Base-by-base conservation (phyloP, 73 alveolate genomes). In the Paraurostyla sp. region DNA sequence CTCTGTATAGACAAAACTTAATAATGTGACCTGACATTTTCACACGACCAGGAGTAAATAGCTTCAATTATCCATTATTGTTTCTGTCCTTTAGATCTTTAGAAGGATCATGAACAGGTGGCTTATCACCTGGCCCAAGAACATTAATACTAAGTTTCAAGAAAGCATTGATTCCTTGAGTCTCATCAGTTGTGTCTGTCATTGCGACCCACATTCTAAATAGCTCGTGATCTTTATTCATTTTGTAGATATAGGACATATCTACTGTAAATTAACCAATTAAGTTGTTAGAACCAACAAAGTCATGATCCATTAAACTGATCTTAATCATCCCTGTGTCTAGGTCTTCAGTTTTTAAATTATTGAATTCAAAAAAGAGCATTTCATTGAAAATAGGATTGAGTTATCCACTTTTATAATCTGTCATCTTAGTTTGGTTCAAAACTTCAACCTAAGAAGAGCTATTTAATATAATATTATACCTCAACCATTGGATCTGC, bases 111-210 rank as follows among this genome's bases (percentile, higher is more conserved):
- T 92, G 98, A 0, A 94, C 91, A 36, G 95, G 92, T 49, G 98
- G 98, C 62, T 93, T 85, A 82, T 94, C 98, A 27, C 95, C 94
- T 18, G 98, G 98, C 29, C 98, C 98, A 45, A 94, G 69, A 18
- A 94, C 95, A 56, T 69, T 83, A 29, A 94, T 88, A 27, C 93
- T 80, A 18, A 88, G 71, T 35, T 78, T 62, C 0, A 94, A 38
- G 68, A 87, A 94, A 40, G 95, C 98, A 60, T 78, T 94, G 6
- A 75, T 68, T 0, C 93, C 94, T 60, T 91, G 94, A 20, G 92
- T 76, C 42, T 83, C 95, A 88, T 94, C 98, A 32, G 93, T 71
- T 11, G 91, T 83, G 68, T 94, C 98, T 15, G 95, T 62, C 52
- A 94, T 80, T 0, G 96, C 91, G 3, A 94, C 87, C 92, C 95